phyloP scores from a whole-genome alignment of 176 grass and related monocot genomes.

The Carex kokanica region DNA sequence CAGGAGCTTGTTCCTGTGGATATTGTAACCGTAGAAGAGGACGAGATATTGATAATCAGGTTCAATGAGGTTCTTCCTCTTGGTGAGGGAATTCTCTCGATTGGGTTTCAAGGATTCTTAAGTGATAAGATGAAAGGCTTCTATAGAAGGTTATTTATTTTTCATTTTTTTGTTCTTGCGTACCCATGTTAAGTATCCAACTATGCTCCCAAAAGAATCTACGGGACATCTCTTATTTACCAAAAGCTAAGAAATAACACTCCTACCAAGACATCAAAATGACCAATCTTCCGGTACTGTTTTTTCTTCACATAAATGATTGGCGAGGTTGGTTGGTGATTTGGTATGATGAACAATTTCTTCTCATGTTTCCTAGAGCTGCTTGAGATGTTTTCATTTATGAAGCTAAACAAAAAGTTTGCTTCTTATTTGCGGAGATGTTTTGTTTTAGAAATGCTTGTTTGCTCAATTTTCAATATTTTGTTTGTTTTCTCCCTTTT shows the following conservation, averaged over 20 bases:
- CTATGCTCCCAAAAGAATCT: not conserved
- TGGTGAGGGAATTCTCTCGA: conserved; percentile 51
- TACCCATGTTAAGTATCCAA: not conserved
- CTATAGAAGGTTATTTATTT: conserved; percentile 67
- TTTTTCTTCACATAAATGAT: not conserved
- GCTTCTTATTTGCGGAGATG: not conserved
- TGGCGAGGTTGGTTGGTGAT: not conserved
- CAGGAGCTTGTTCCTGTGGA: conserved; percentile 56
- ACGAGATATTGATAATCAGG: conserved; percentile 72
- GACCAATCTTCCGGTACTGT: not conserved
- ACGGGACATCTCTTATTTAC: not conserved
- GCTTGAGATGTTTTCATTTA: conserved; percentile 3
- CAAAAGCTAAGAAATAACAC: not conserved
- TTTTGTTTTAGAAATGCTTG: not conserved
- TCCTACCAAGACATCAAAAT: not conserved
- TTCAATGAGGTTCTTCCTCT: conserved; percentile 65
- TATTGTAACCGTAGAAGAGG: conserved; percentile 54
- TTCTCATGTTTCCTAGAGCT: not conserved
- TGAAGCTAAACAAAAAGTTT: not conserved
- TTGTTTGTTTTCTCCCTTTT: conserved; percentile 15
- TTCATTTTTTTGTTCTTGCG: not conserved
- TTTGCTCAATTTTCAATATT: not conserved
- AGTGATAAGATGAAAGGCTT: conserved; percentile 96
- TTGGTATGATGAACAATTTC: not conserved
- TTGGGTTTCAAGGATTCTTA: conserved; percentile 67